Evolutionary conservation across 2,329 filamentous ascomycete genomes (phyloP).

Genomic region (Aspergillus amoenus): DNA sequence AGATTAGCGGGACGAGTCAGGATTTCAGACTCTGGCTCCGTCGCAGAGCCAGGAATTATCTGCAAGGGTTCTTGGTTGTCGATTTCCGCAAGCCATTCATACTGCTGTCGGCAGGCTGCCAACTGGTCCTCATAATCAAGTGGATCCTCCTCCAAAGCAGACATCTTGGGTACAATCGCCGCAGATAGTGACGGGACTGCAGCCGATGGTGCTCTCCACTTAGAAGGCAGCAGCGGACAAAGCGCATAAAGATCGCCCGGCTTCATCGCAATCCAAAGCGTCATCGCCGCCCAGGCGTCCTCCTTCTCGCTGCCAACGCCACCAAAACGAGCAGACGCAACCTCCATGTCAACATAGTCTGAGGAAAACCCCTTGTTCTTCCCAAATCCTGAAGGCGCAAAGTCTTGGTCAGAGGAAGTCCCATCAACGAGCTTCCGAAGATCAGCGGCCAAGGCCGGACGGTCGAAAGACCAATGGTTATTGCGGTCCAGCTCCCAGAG

Average conservation of each 20-base stretch:
- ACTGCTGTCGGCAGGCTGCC: slow-evolving; percentile 54
- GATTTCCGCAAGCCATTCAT: slow-evolving; percentile 58
- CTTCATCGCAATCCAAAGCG: slow-evolving; percentile 93
- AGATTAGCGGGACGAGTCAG: slow-evolving; percentile 55
- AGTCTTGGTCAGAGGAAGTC: slow-evolving; percentile 76
- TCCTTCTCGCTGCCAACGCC: slow-evolving; percentile 61
- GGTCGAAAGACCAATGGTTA: slow-evolving; percentile 83
- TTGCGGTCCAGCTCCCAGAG: slow-evolving; percentile 86
- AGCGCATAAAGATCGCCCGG: slow-evolving; percentile 91
- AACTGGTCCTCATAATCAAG: slow-evolving; percentile 47
- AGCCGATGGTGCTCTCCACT: slow-evolving; percentile 76
- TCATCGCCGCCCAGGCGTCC: slow-evolving; percentile 86
- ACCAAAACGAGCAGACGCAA: slow-evolving; percentile 86
- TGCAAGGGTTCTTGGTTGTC: slow-evolving; percentile 54
- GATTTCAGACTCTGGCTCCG: slow-evolving; percentile 49
- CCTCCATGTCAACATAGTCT: slow-evolving; percentile 89
- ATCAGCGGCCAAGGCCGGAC: slow-evolving; percentile 79
- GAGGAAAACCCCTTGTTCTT: slow-evolving; percentile 82
- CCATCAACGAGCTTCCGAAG: slow-evolving; percentile 86
- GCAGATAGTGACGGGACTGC: slow-evolving; percentile 80
- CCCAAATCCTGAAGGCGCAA: slow-evolving; percentile 70
- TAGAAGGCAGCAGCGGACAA: slow-evolving; percentile 82
- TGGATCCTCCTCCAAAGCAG: slow-evolving; percentile 42
- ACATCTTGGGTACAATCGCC: slow-evolving; percentile 72
- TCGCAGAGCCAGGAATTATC: slow-evolving; percentile 37